Evolutionary conservation across 192 early-diverging fungal species (phyloP), one percentile per base, ranked within the genome.

Genomic region (Helicostylum pulchrum): DNA sequence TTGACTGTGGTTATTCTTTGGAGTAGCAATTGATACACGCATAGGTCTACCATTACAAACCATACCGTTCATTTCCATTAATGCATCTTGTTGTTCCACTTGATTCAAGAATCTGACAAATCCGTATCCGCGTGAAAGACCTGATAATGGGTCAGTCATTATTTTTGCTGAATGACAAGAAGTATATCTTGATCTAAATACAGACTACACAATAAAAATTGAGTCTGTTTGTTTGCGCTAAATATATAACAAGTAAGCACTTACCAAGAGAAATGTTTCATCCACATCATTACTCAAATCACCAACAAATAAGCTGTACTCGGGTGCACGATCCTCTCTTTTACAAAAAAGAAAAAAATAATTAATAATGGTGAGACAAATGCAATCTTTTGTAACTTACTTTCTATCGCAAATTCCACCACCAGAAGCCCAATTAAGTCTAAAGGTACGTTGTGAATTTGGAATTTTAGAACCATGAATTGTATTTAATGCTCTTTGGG

Each of bases 361-460:
- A 44, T 54, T 14, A 30, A 36, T 45, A 9, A n/a, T 12, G 63
- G 26, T 26, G n/a, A 21, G 15, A 39, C 46, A 45, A n/a, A 39
- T 39, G 36, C 36, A 39, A 39, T 10, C 1, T 21, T 65, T 10
- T 10, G 44, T 7, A 32, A 58, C 67, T 62, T 82, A 88, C 86
- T 71, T 77, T 44, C 74, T 55, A 32, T 85, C 80, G 63, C 77
- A 68, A 47, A 87, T 61, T 36, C 85, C 87, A 64, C 92, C 89
- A 12, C 94, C 92, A 2, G 89, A 85, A n/a, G 97, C 94, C 95
- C 95, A 96, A 84, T 99, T 99, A 44, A 99, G 84, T 47, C 90
- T 89, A 84, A 97, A 97, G 20, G 82, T 62, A 51, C 87, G 80
- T 75, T 87, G 84, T 5, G 93, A 88, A 43, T 84, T 85, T 15